Evolutionary conservation across 208 protist species (phyloP), one percentile per base, ranked within the genome.

Genomic region (Trypanosoma vivax): DNA sequence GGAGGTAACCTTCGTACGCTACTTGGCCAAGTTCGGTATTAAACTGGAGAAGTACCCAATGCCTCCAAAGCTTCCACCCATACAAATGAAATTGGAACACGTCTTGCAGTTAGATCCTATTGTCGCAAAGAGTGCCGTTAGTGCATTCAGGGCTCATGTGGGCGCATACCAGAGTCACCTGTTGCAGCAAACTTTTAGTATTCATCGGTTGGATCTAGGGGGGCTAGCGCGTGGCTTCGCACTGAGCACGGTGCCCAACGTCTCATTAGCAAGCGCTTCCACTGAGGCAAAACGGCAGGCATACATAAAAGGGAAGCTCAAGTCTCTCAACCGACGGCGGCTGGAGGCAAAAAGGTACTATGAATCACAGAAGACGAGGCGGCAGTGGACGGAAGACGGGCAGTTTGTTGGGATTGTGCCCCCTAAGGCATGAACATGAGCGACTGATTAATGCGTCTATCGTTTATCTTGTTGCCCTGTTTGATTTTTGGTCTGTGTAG

Each of bases 101-200:
- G 83, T 95, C 16, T 57, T 93, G 55, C 80, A 92, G 72, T 68
- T 92, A 21, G 86, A 95, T 51, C 65, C 71, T 5, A 65, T 95
- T 16, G 83, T 94, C 5, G 85, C 85, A 23, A 93, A 94, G 71
- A 91, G 82, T 52, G 91, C 94, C n/a, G 73, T 89, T 18, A 79
- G 48, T 40, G 96, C 94, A 0, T 98, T 89, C 59, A 70, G 86
- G 40, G 86, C 94, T 13, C 95, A 90, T 50, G 69, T 98, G 6
- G 82, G 79, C 6, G 87, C 92, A 27, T 98, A 98, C 45, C 73
- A 96, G 21, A 96, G 92, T 18, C 95, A 97, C 51, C 76, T 91
- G 5, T 61, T 93, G 3, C 94, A 96, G 65, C 61, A 95, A 27
- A 95, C 95, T 6, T 98, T 98, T 64, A 76, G 96, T 53, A 65